Base-by-base conservation (phyloP, 2,329 filamentous ascomycete genomes). In the Fusarium lateritium region DNA sequence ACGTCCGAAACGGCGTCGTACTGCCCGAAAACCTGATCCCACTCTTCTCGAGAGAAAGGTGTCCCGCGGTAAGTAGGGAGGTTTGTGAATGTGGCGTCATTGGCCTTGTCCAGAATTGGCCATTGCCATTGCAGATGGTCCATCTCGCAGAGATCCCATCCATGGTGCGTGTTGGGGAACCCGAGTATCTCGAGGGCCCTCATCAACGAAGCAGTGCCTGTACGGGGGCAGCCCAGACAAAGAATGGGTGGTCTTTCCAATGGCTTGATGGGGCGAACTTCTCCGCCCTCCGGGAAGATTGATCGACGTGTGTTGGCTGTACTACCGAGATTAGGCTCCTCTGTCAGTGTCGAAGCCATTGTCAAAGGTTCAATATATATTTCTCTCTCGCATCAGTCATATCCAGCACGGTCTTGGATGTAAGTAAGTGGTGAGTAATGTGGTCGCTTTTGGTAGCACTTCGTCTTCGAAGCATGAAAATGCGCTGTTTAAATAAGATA, bases 1-100 rank as follows among this genome's bases (percentile, higher is more conserved):
- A 76, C 15, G 50, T 77, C 75, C 5, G 74, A 73, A 8, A 72
- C 46, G n/a, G 70, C 71, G 39, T 76, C 73, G 54, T 67, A 73
- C 7, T 57, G 38, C 2, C 70, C 70, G 36, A 73, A 72, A 6
- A 75, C 46, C 4, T 58, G 46, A 19, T 76, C 69, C 72, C 73
- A 76, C 39, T 72, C 61, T 6, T 45, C 40, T 2, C 69, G 55
- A 0, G 69, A 62, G 6, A 75, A 69, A 1, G 65, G 60, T 11
- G 42, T 26, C 11, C 67, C 70, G 6, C 56, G 62, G 42, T 72
- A 72, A 1, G 63, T 56, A 9, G 62, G 53, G 6, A 74, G 60
- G 19, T 31, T 52, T 3, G 69, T 52, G 11, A 69, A 69, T 10
- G 50, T 53, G 14, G 49, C 53, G n/a, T 59, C 59, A 17, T 46